phyloP scores from a whole-genome alignment of 2,329 filamentous ascomycete genomes.

The Exserohilum turcica region DNA sequence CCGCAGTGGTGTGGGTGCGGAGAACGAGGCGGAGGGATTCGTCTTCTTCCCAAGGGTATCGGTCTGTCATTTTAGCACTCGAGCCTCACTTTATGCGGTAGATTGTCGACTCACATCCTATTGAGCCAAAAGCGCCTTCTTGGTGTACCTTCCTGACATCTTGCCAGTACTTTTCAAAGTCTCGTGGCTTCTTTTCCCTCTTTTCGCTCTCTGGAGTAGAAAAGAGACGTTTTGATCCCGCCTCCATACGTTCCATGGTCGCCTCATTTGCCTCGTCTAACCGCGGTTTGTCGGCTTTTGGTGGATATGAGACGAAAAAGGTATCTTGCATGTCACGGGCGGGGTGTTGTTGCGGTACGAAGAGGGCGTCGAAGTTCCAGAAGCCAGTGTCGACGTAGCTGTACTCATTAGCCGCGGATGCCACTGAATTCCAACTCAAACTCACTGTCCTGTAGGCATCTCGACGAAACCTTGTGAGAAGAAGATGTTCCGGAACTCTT shows the following conservation, averaged over 20 bases:
- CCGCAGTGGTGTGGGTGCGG: slow-evolving; percentile 93
- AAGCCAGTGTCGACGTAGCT: slow-evolving; percentile 93
- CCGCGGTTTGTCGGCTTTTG: slow-evolving; percentile 69
- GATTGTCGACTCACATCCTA: slow-evolving; percentile 63
- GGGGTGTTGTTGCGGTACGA: slow-evolving; percentile 96
- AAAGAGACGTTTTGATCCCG: slow-evolving; percentile 57
- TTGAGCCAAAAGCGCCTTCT: slow-evolving; percentile 88
- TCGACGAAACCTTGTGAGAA: slow-evolving; percentile 99
- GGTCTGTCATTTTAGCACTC: slow-evolving; percentile 53
- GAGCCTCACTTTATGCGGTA: neutral
- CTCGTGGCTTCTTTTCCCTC: slow-evolving; percentile 58
- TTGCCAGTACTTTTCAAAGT: slow-evolving; percentile 87
- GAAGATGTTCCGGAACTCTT: slow-evolving; percentile 97
- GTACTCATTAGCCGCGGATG: slow-evolving; percentile 10
- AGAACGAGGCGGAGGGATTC: slow-evolving; percentile 88
- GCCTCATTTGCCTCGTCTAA: slow-evolving; percentile 58
- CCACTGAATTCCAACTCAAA: neutral
- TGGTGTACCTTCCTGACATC: slow-evolving; percentile 88
- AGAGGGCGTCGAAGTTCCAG: slow-evolving; percentile 98
- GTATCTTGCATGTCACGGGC: slow-evolving; percentile 97
- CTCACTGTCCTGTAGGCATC: slow-evolving; percentile 85
- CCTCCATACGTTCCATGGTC: slow-evolving; percentile 56
- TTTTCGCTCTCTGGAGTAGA: slow-evolving; percentile 59
- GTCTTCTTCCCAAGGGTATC: slow-evolving; percentile 89
- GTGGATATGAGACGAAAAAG: slow-evolving; percentile 95